These are phyloP conservation scores for Epichloe uncinata DNA, from an alignment of 2,329 filamentous ascomycete species.

Conservation along the genomic window DNA sequence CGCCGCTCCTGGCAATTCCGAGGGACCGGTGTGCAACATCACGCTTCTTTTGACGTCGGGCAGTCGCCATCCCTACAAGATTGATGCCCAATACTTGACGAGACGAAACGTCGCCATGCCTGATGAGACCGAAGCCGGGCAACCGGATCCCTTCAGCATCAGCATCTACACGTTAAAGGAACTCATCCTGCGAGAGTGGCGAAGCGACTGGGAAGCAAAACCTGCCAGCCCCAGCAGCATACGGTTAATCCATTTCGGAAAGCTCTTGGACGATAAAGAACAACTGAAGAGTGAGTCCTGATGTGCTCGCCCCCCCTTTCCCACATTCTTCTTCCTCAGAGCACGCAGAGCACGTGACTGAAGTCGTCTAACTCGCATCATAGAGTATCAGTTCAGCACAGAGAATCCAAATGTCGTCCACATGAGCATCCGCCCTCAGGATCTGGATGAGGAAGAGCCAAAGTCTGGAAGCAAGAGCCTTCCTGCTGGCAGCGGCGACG, in stretches of 20 bases:
- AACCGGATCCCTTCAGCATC: constrained; percentile 71
- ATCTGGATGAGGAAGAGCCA: constrained; percentile 70
- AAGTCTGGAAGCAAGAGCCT: constrained; percentile 46
- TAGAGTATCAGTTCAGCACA: constrained; percentile 67
- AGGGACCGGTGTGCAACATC: constrained; percentile 49
- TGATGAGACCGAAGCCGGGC: constrained; percentile 43
- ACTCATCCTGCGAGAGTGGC: constrained; percentile 85
- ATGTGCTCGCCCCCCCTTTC: background rate
- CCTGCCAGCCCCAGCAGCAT: constrained; percentile 82
- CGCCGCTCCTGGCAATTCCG: constrained; percentile 16
- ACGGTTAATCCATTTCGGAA: constrained; percentile 81
- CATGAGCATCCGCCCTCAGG: constrained; percentile 82
- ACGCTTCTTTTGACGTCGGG: constrained; percentile 73
- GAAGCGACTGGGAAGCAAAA: constrained; percentile 78
- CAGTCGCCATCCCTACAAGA: constrained; percentile 75
- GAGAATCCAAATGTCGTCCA: constrained; percentile 78
- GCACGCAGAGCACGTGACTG: background rate
- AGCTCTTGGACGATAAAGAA: constrained; percentile 79
- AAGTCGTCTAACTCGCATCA: constrained; percentile 1
- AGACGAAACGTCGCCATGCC: constrained; percentile 70
- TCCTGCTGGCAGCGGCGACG: constrained; percentile 26
- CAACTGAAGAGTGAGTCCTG: constrained; percentile 59
- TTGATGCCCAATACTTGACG: constrained; percentile 73
- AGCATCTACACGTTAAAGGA: constrained; percentile 92
- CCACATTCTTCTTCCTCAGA: background rate